Evolutionary conservation across 1,139 yeast genomes (phyloP), one percentile per base, ranked within the genome.

Genomic region (Yamadazyma buinensis): DNA sequence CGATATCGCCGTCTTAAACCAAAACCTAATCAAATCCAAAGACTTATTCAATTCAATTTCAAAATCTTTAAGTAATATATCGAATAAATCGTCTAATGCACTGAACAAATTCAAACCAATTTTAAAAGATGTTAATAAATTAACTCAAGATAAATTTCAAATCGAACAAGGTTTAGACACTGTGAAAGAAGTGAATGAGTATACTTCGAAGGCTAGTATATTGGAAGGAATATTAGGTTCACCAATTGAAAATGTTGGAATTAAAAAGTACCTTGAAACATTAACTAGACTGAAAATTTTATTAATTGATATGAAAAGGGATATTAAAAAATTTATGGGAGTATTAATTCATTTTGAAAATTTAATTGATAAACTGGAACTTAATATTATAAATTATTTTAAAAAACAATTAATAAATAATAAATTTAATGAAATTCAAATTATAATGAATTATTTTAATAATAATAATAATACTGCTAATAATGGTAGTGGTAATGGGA

Each of bases 1-100:
- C 3, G 96, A 87, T 48, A 80, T 86, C 31, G 80, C 87, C 3
- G 88, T 88, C 8, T 67, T 88, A 28, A 84, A 84, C 38, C 94
- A 84, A 50, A 82, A 84, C 37, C 64, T 88, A 23, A 58, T 69
- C 33, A 72, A 75, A 38, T 76, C 88, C 6, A 72, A 73, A 30
- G 71, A 68, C 14, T 57, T 87, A 26, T 75, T 88, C 19, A 56
- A 60, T 4, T 63, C 73, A 32, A 79, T 88, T 36, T 67, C 77
- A 13, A 57, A 63, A 25, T 77, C 87, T 1, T 61, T 88, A 25
- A 60, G 58, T 29, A 67, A 63, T 32, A 74, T 88, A 30, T 72
- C 85, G 3, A 57, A 56, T 22, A 76, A 77, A 33, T 75, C 95
- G 4, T 59, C 70, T 27, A 72, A 73, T 24, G 86, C 95, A 0